Conservation (phyloP, 2,329 filamentous ascomycete species). For the Diaporthe batatas region DNA sequence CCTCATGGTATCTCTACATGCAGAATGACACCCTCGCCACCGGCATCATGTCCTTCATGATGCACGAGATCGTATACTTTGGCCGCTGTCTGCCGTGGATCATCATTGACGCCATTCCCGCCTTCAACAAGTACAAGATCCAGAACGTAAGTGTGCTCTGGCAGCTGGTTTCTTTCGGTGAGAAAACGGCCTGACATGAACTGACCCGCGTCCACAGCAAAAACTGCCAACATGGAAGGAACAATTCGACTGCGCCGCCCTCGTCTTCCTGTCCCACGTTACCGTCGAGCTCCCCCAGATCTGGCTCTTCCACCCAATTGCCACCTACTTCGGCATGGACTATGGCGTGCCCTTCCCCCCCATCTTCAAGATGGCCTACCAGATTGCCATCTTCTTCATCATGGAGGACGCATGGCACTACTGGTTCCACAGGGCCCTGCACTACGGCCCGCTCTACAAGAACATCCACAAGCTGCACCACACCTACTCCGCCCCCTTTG, state of each 20-base stretch:
- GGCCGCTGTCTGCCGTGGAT: constrained; percentile 92
- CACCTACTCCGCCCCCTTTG: constrained; percentile 97
- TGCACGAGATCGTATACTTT: constrained; percentile 97
- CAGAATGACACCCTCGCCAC: constrained; percentile 97
- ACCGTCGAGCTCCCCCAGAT: constrained; percentile 98
- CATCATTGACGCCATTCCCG: constrained; percentile 88
- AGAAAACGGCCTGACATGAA: constrained; percentile 12
- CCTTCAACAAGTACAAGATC: constrained; percentile 94
- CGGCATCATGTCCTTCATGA: constrained; percentile 95
- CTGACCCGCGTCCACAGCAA: constrained; percentile 55
- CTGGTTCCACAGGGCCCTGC: constrained; percentile 92
- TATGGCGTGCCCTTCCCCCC: constrained; percentile 92
- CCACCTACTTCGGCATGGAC: constrained; percentile 89
- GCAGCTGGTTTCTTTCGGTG: not conserved
- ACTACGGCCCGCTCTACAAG: constrained; percentile 96
- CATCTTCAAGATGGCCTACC: constrained; percentile 86
- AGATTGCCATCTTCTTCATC: constrained; percentile 94
- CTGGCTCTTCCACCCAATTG: constrained; percentile 98
- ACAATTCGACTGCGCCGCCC: constrained; percentile 92
- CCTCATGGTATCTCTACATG: constrained; percentile 97
- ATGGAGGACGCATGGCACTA: constrained; percentile 99
- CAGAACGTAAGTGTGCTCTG: constrained; percentile 75
- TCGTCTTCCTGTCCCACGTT: constrained; percentile 95
- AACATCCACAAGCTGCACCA: constrained; percentile 99
- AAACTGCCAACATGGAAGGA: constrained; percentile 95